phyloP scores from a whole-genome alignment of 1,284 basidiomycete species.

The Cryptococcus floricola region DNA sequence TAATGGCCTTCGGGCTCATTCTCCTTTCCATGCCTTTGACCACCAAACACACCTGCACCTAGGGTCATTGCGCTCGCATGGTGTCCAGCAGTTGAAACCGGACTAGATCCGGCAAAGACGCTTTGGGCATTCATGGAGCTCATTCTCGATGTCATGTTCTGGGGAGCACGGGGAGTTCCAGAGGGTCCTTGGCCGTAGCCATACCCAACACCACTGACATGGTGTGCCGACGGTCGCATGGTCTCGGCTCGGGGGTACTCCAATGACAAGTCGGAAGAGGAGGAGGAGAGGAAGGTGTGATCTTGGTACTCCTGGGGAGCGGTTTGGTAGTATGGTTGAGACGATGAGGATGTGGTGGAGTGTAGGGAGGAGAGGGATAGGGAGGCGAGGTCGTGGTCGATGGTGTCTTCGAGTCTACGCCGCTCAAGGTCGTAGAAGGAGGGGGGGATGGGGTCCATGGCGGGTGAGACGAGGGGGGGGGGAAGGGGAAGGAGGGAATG shows the following conservation, averaged over 20 bases:
- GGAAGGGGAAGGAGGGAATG: background rate
- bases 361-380: conserved; percentile 33
- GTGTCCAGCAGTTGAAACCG: conserved; percentile 74
- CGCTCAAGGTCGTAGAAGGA: conserved; percentile 42
- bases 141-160: background rate
- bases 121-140: conserved; percentile 13
- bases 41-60: conserved; percentile 67
- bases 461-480: background rate
- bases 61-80: conserved; percentile 80
- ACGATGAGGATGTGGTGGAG: conserved; percentile 15
- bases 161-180: conserved; percentile 21
- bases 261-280: conserved; percentile 18
- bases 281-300: conserved; percentile 16
- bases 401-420: conserved; percentile 41
- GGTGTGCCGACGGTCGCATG: conserved; percentile 3
- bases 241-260: conserved; percentile 25
- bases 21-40: conserved; percentile 46
- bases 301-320: background rate
- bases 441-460: conserved; percentile 41
- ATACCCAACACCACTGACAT: conserved; percentile 6
- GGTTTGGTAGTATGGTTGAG: background rate
- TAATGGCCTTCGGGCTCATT: conserved; percentile 63
- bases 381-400: conserved; percentile 44
- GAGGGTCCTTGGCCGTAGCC: conserved; percentile 12
- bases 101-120: conserved; percentile 32